These are phyloP conservation scores for Didymella keratinophila DNA, from an alignment of 2,329 filamentous ascomycete species.

Conservation along the genomic window DNA sequence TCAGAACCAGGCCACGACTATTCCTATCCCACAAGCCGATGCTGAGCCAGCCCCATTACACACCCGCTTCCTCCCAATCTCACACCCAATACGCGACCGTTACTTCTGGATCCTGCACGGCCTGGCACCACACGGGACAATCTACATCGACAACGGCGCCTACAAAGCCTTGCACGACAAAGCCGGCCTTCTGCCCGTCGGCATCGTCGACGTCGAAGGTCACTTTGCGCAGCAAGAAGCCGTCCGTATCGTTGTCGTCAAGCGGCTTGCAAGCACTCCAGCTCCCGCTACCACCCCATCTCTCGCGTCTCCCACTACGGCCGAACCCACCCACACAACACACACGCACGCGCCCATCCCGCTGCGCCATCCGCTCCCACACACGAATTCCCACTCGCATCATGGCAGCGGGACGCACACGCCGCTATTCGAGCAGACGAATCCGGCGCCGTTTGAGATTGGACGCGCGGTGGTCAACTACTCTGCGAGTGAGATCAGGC, in stretches of 20 bases:
- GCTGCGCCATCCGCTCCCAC: conserved; percentile 28
- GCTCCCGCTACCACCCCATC: conserved; percentile 6
- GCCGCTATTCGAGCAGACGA: conserved; percentile 41
- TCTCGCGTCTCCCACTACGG: background rate
- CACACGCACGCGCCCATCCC: conserved; percentile 31
- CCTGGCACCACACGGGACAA: conserved; percentile 83
- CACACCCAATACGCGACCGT: conserved; percentile 85
- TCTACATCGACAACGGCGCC: conserved; percentile 94
- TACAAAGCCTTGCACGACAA: conserved; percentile 81
- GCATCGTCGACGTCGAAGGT: conserved; percentile 89
- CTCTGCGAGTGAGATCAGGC: conserved; percentile 79
- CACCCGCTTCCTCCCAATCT: conserved; percentile 88
- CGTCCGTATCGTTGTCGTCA: conserved; percentile 83
- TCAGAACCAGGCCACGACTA: conserved; percentile 21
- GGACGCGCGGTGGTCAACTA: conserved; percentile 94
- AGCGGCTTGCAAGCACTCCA: conserved; percentile 52
- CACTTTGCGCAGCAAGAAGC: conserved; percentile 92
- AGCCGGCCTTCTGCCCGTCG: conserved; percentile 86
- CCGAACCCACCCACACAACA: conserved; percentile 22
- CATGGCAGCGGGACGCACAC: conserved; percentile 15
- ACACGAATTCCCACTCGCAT: conserved; percentile 16
- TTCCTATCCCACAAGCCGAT: conserved; percentile 32
- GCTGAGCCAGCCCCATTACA: conserved; percentile 68
- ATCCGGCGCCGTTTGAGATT: conserved; percentile 68
- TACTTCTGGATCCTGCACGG: conserved; percentile 98